A percentile compares a stretch with the other conserved stretches of the same genome.
Conservation (phyloP, 192 early-diverging fungal species). For the Chytriomyces confervae region DNA sequence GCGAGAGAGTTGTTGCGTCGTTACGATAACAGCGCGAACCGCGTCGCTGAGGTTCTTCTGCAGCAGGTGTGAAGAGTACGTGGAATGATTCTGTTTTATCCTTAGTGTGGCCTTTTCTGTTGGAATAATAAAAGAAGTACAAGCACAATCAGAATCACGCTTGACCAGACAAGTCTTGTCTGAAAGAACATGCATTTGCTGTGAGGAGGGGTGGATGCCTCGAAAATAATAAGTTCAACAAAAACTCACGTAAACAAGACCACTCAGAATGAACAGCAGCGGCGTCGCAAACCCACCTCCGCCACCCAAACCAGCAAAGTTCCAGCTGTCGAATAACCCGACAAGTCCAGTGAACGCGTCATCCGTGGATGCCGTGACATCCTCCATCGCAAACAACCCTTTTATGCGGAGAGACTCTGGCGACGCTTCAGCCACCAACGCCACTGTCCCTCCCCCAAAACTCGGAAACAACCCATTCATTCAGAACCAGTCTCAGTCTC, state of each 20-base stretch:
- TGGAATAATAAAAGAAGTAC: no score
- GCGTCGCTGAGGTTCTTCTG: conserved; percentile 44
- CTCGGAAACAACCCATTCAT: not conserved
- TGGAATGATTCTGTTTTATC: no score
- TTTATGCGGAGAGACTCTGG: conserved; percentile 12
- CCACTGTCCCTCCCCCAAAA: not conserved
- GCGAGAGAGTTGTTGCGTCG: conserved; percentile 29
- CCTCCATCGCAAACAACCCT: conserved; percentile 28
- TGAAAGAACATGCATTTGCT: no score
- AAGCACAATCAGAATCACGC: no score
- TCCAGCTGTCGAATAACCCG: conserved; percentile 9
- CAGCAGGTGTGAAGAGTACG: not conserved
- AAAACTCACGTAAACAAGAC: not conserved
- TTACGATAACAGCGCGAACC: conserved; percentile 40
- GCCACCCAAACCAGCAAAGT: conserved; percentile 38
- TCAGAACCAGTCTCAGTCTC: not conserved
- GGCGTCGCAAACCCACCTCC: conserved; percentile 24
- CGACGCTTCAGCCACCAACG: not conserved
- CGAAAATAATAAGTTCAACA: no score
- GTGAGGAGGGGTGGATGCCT: no score
- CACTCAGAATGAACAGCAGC: not conserved
- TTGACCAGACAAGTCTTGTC: no score
- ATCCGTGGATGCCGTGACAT: conserved; percentile 3
- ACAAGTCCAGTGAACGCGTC: not conserved
- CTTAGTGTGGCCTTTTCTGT: no score